Conservation (phyloP, 1,284 basidiomycete species). For the Grifola frondosa region DNA sequence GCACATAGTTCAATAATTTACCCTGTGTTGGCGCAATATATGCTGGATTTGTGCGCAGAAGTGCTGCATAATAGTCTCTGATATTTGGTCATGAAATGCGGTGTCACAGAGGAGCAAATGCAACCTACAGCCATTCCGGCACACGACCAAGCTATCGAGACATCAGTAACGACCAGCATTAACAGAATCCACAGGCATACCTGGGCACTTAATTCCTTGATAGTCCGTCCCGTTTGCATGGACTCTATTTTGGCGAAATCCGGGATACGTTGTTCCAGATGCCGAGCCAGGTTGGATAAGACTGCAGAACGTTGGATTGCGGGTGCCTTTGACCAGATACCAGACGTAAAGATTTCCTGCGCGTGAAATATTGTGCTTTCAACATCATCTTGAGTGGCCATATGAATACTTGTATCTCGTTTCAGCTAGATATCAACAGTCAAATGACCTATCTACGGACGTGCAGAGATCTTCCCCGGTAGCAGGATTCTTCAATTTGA, state of each 20-base stretch:
- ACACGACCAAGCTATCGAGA: slow-evolving; percentile 49
- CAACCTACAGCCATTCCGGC: slow-evolving; percentile 77
- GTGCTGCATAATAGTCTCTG: slow-evolving; percentile 75
- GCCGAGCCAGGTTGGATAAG: slow-evolving; percentile 63
- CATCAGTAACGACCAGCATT: background rate
- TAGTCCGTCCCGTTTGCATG: slow-evolving; percentile 71
- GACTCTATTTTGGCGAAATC: slow-evolving; percentile 69
- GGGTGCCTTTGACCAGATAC: slow-evolving; percentile 67
- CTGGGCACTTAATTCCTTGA: slow-evolving; percentile 78
- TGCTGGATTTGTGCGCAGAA: slow-evolving; percentile 66
- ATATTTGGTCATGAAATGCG: slow-evolving; percentile 9
- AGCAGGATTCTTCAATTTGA: slow-evolving; percentile 64
- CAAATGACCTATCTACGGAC: slow-evolving; percentile 48
- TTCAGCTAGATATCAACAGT: background rate
- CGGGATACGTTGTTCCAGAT: slow-evolving; percentile 54
- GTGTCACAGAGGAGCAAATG: background rate
- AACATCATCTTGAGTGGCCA: slow-evolving; percentile 49
- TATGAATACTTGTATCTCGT: slow-evolving; percentile 4
- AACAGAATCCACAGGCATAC: slow-evolving; percentile 4
- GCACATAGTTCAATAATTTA: slow-evolving; percentile 73
- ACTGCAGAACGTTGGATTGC: slow-evolving; percentile 58
- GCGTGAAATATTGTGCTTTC: slow-evolving; percentile 51
- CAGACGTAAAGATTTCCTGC: slow-evolving; percentile 58
- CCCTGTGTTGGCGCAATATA: slow-evolving; percentile 80
- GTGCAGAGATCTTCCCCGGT: slow-evolving; percentile 58